Evolutionary conservation across 495 filamentous ascomycete species (phyloP), one percentile per base, ranked within the genome.

Genomic region (Opeltia flavorubescens): DNA sequence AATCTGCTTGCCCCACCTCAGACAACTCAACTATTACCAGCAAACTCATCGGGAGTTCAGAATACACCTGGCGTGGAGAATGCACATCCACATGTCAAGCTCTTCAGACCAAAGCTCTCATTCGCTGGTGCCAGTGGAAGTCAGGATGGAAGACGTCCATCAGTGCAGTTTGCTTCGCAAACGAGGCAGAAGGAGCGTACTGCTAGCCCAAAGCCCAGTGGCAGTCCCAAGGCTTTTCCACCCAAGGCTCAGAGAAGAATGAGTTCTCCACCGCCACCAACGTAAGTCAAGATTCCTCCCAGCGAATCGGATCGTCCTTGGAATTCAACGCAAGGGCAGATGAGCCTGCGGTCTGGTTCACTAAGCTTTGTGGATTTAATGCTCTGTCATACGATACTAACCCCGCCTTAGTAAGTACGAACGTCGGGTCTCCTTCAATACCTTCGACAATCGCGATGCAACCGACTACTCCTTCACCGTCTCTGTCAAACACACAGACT

Each of bases 401-500:
- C 36, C 72, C 21, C 38, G 8, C 25, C 20, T 4, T 8, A 41
- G 71, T 26, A 71, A 64, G 11, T 75, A 70, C 48, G 64, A 70
- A 35, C 59, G 66, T 23, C 68, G 71, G 56, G 89, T 98, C 47
- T 89, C 84, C 17, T 98, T 98, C 60, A 85, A 98, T 66, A 95
- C 89, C 13, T 87, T 95, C 52, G 82, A 88, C 49, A 87, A 86
- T 53, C 82, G 80, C 50, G 84, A 91, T 58, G 80, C 86, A 4
- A 72, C 72, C 8, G 77, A 84, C 48, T 80, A 86, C 55, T 84
- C 86, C 18, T 78, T 95, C 47, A 93, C 86, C 3, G 69, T 95
- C 28, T 87, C 89, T 55, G 79, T 80, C 47, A 86, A 88, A 59
- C 91, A 96, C 63, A 83, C 81, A 48, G 85, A 89, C 48, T 95